Conservation (phyloP, 2,329 filamentous ascomycete species). For the Talaromyces islandicus region DNA sequence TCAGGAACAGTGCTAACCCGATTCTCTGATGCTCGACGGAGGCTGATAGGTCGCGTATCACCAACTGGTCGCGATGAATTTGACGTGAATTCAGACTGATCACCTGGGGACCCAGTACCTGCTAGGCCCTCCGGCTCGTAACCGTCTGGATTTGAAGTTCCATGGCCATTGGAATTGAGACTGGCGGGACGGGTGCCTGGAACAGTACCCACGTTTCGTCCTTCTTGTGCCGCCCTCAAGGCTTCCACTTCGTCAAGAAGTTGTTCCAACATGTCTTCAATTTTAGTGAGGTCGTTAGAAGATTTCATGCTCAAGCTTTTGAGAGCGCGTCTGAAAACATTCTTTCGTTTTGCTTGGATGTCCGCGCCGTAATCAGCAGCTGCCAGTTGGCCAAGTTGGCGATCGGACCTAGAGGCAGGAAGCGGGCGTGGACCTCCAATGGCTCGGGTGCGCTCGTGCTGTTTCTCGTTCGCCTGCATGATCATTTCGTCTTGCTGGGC, state of each 20-base stretch:
- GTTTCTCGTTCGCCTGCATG: slow-evolving; percentile 78
- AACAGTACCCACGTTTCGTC: slow-evolving; percentile 19
- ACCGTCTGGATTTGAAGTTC: slow-evolving; percentile 61
- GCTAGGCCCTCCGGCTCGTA: slow-evolving; percentile 81
- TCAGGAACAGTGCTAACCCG: slow-evolving; percentile 88
- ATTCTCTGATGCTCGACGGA: slow-evolving; percentile 58
- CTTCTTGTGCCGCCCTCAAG: slow-evolving; percentile 56
- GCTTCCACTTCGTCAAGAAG: slow-evolving; percentile 87
- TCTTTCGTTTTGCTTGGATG: slow-evolving; percentile 72
- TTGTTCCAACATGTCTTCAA: slow-evolving; percentile 88
- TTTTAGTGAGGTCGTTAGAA: slow-evolving; percentile 77
- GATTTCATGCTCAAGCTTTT: slow-evolving; percentile 86
- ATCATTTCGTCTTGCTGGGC: slow-evolving; percentile 85
- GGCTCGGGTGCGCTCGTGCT: slow-evolving; percentile 78
- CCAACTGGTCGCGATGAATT: slow-evolving; percentile 40
- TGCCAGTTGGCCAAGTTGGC: slow-evolving; percentile 42
- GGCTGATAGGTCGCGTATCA: slow-evolving; percentile 40
- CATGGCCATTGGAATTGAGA: slow-evolving; percentile 58
- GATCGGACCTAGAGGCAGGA: slow-evolving; percentile 58
- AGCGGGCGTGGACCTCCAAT: slow-evolving; percentile 82
- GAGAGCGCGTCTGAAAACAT: slow-evolving; percentile 88
- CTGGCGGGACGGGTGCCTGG: slow-evolving; percentile 38
- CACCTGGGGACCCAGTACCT: slow-evolving; percentile 66
- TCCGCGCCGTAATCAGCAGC: slow-evolving; percentile 51
- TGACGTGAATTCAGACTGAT: slow-evolving; percentile 70